Conservation (phyloP, 495 filamentous ascomycete genomes). For the Talaromyces borbonicus region DNA sequence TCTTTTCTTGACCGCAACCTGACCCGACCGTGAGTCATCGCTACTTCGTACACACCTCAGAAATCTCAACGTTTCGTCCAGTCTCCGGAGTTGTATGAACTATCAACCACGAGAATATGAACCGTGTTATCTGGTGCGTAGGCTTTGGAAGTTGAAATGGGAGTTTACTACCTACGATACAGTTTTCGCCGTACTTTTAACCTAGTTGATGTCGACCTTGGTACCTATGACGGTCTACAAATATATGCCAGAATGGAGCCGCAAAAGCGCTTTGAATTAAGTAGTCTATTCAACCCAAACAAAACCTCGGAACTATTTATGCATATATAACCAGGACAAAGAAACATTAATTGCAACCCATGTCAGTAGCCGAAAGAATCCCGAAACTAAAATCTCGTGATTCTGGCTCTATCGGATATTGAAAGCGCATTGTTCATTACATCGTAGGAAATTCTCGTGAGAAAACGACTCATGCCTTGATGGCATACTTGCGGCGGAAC, state of each 20-base stretch:
- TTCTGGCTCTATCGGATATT: neutral
- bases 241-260: too few relatives aligned
- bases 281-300: slow-evolving; percentile 16
- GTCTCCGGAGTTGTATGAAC: too few relatives aligned
- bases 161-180: too few relatives aligned
- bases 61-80: too few relatives aligned
- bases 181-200: too few relatives aligned
- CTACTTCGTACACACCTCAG: neutral
- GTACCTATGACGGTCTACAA: too few relatives aligned
- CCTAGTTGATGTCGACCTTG: too few relatives aligned
- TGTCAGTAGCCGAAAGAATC: slow-evolving; percentile 20
- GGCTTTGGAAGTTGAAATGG: too few relatives aligned
- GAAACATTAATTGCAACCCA: slow-evolving; percentile 15
- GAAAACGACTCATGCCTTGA: slow-evolving; percentile 61
- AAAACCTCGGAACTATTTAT: too few relatives aligned
- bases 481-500: slow-evolving; percentile 81
- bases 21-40: slow-evolving; percentile 8
- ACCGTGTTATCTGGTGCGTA: too few relatives aligned
- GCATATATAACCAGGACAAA: slow-evolving; percentile 9
- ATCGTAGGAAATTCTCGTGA: neutral
- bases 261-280: neutral
- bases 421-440: neutral
- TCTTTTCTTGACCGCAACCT: neutral
- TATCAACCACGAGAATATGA: too few relatives aligned
- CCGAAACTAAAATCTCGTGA: slow-evolving; percentile 6